Conservation (phyloP, 768 basidiomycete genomes). For the Suillus variegatus region DNA sequence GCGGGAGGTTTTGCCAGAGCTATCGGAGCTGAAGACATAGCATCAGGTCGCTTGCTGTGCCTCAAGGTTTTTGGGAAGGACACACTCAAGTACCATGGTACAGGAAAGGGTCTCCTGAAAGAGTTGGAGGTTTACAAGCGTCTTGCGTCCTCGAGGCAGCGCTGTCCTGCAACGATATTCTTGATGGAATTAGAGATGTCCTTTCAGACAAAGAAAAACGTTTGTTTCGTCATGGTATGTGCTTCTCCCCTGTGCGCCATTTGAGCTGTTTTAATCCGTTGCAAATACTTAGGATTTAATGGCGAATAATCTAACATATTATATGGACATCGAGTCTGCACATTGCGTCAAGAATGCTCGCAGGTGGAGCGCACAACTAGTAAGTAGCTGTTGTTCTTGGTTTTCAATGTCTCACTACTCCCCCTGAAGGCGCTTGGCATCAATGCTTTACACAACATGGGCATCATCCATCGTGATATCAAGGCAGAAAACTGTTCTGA, state of each 20-base stretch:
- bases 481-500: constrained; percentile 73
- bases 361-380: constrained; percentile 43
- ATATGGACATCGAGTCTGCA: constrained; percentile 26
- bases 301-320: constrained; percentile 36
- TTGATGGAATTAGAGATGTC: constrained; percentile 41
- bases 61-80: constrained; percentile 37
- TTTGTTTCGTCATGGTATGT: constrained; percentile 45
- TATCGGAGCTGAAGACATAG: constrained; percentile 24
- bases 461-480: constrained; percentile 68
- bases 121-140: constrained; percentile 40
- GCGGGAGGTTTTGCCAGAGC: constrained; percentile 22
- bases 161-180: constrained; percentile 30
- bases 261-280: not conserved
- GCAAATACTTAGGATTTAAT: constrained; percentile 38
- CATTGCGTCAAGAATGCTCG: not conserved
- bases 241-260: not conserved
- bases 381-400: constrained; percentile 16
- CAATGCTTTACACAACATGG: constrained; percentile 52
- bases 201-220: constrained; percentile 28
- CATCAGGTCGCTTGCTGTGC: constrained; percentile 38
- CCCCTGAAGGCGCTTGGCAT: constrained; percentile 40
- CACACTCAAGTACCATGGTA: constrained; percentile 11
- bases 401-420: not conserved
- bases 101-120: constrained; percentile 22
- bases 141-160: constrained; percentile 25